Percentiles rank a stretch among this genome's conserved stretches.
Conservation (phyloP, 495 filamentous ascomycete genomes). For the Lepraria neglecta region DNA sequence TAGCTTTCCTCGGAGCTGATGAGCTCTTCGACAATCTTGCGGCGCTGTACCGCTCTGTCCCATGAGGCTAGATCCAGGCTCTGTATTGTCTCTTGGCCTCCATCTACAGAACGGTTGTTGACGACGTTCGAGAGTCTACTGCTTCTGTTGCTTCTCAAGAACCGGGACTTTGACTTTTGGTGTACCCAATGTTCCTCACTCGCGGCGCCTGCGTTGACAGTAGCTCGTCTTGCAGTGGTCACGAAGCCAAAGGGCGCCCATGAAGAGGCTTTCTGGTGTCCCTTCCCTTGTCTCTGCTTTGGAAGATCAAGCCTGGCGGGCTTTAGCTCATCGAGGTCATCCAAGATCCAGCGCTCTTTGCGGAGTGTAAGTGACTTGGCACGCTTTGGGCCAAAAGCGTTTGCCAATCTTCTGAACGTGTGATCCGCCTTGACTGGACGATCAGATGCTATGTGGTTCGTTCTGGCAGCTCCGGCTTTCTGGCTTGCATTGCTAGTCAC, state of each 20-base stretch:
- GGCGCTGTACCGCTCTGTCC: slow-evolving; percentile 63
- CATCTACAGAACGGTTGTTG: slow-evolving; percentile 60
- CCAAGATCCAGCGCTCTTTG: slow-evolving; percentile 43
- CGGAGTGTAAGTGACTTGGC: slow-evolving; percentile 26
- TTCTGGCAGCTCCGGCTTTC: neutral
- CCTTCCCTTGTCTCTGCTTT: slow-evolving; percentile 18
- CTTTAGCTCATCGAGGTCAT: slow-evolving; percentile 33
- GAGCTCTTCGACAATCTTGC: slow-evolving; percentile 75
- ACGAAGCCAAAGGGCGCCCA: slow-evolving; percentile 69
- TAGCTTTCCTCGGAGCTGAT: slow-evolving; percentile 83
- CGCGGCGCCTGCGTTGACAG: slow-evolving; percentile 61
- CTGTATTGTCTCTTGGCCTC: slow-evolving; percentile 44
- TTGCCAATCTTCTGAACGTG: slow-evolving; percentile 51
- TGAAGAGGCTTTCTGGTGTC: slow-evolving; percentile 56
- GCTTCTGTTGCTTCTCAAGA: slow-evolving; percentile 52
- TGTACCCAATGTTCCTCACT: slow-evolving; percentile 58
- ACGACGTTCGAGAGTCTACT: slow-evolving; percentile 56
- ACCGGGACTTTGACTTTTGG: slow-evolving; percentile 46
- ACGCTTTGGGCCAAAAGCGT: slow-evolving; percentile 41
- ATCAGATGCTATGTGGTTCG: neutral
- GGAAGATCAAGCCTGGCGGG: slow-evolving; percentile 25
- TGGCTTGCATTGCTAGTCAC: neutral
- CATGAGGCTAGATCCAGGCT: slow-evolving; percentile 64
- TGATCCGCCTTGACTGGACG: neutral
- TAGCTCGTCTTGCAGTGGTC: slow-evolving; percentile 68